Base-by-base conservation (phyloP, 2,329 filamentous ascomycete species). In the Penicillium rolfsii region DNA sequence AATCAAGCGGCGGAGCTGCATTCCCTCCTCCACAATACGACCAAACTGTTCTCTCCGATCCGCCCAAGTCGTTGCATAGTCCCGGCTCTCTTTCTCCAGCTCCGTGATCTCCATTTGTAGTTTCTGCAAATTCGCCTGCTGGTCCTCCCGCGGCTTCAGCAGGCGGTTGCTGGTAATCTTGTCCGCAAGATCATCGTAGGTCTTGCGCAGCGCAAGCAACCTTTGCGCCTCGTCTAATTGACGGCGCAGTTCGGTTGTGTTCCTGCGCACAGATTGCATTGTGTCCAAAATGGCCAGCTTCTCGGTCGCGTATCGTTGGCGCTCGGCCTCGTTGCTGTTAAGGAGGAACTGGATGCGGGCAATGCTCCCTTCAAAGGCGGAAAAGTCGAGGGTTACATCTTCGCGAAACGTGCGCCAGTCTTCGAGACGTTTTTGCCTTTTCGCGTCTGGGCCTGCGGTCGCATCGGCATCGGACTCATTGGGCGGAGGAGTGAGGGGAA, bases 1-100 rank as follows among this genome's bases (percentile, higher is more conserved):
- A 71, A 98, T 97, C 74, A 96, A 83, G 52, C 91, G 84, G 60
- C 93, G 83, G 75, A 98, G 84, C 65, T 91, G 84, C 85, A 91
- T 90, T n/a, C 92, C 92, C 80, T 97, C 94, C 61, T 93, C 91
- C 73, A 97, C 91, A 70, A 98, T 93, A 58, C 87, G 85, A 60
- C 89, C 91, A 76, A 97, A 97, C 77, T 97, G 92, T 68, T 92
- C 90, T 64, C 90, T 83, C 41, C 94, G 84, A 77, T 96, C 93
- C 45, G 85, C 82, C 93, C 93, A 97, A 0, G 91, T 95, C 65
- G 84, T 85, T 52, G 87, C 89, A 74, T 96, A 96, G 40, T 90
- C 88, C 71, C 86, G 85, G 71, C 91, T 92, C 80, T 98, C 93
- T 65, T 87, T 86, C 79, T 96, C 89, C 61, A 98, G 81, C 74